Conservation (phyloP, 805 yeast genomes). For the Metschnikowia drakensbergensis region DNA sequence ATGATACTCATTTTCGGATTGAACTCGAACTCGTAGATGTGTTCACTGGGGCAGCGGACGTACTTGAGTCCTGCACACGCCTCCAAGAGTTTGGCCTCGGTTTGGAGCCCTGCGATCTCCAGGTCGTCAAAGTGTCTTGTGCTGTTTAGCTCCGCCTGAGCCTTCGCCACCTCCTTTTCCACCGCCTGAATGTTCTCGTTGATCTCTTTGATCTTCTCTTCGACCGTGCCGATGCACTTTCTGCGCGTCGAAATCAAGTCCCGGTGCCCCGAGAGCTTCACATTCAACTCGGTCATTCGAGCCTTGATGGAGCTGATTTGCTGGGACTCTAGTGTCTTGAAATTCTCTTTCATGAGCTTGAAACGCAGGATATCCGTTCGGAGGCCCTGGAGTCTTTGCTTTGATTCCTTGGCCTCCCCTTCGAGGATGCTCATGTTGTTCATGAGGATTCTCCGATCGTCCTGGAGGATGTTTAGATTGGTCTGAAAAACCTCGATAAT, state of each 20-base stretch:
- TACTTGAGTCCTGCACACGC: conserved; percentile 23
- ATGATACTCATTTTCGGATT: conserved; percentile 8
- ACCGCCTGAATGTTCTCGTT: conserved; percentile 18
- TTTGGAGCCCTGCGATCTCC: conserved; percentile 14
- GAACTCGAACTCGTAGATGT: conserved; percentile 12
- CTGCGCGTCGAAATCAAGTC: conserved; percentile 15
- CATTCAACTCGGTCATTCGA: conserved; percentile 15
- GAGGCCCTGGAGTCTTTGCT: conserved; percentile 9
- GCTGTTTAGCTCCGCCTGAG: conserved; percentile 9
- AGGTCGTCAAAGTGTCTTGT: conserved; percentile 10
- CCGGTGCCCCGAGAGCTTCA: conserved; percentile 13
- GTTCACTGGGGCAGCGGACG: conserved; percentile 4
- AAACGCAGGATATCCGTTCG: conserved; percentile 18
- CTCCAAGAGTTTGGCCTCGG: conserved; percentile 25
- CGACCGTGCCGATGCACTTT: conserved; percentile 9
- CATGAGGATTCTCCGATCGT: conserved; percentile 18
- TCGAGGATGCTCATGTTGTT: conserved; percentile 16
- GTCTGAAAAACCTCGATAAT: conserved; percentile 32
- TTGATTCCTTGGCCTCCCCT: conserved; percentile 9
- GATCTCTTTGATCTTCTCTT: conserved; percentile 7
- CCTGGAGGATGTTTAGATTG: conserved; percentile 19
- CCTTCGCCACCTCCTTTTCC: conserved; percentile 19
- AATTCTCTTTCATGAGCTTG: conserved; percentile 15
- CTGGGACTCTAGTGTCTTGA: conserved; percentile 16
- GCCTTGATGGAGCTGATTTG: conserved; percentile 11